A percentile compares a stretch with the other conserved stretches of the same genome.
These are phyloP conservation scores for Aspergillus candidus DNA, from an alignment of 2,329 filamentous ascomycete genomes.

Conservation along the genomic window DNA sequence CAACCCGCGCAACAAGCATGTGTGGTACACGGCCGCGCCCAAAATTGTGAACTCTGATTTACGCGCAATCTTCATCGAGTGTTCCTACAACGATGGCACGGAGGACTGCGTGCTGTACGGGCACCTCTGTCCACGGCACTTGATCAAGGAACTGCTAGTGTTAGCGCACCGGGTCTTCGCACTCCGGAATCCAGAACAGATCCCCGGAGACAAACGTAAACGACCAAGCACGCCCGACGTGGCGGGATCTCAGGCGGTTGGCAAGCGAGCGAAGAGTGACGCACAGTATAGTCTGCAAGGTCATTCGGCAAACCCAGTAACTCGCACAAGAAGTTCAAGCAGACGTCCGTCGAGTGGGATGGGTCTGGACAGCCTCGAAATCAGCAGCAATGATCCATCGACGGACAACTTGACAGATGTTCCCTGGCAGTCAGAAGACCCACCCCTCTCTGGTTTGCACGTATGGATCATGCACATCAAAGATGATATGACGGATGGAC, in stretches of 20 bases:
- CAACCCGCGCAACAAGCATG: slow-evolving; percentile 68
- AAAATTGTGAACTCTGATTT: slow-evolving; percentile 71
- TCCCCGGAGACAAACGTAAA: slow-evolving; percentile 40
- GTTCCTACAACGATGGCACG: slow-evolving; percentile 80
- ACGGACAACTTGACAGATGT: background rate
- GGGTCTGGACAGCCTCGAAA: no score
- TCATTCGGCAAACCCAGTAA: no score
- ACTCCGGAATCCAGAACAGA: slow-evolving; percentile 33
- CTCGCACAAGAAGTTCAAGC: no score
- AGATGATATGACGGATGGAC: slow-evolving; percentile 70
- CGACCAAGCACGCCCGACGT: slow-evolving; percentile 14
- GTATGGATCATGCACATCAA: slow-evolving; percentile 93
- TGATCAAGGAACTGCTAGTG: slow-evolving; percentile 69
- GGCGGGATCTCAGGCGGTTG: no score
- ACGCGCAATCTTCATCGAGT: slow-evolving; percentile 86
- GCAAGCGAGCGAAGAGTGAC: no score
- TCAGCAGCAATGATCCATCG: no score
- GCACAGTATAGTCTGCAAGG: no score
- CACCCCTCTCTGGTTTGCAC: slow-evolving; percentile 64
- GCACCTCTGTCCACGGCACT: slow-evolving; percentile 75
- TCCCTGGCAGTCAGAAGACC: slow-evolving; percentile 5
- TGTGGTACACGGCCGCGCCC: slow-evolving; percentile 85
- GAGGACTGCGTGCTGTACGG: slow-evolving; percentile 75
- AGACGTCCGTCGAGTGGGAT: no score
- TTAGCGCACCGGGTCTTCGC: slow-evolving; percentile 67